Conservation (phyloP, 306 rosid genomes). For the Sicyos edulis region DNA sequence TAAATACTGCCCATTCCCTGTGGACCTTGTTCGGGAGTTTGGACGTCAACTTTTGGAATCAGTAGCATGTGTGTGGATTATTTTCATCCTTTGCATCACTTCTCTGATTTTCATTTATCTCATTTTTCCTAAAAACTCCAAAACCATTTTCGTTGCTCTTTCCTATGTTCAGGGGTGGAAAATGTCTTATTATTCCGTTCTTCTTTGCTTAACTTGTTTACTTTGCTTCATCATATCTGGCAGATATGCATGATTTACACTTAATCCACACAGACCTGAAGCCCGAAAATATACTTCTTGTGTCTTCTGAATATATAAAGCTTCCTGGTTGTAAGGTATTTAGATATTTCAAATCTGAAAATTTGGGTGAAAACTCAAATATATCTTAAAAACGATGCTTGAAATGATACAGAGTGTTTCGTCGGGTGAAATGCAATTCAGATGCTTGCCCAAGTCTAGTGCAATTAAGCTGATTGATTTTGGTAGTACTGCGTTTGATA, state of each 20-base stretch:
- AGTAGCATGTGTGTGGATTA: constrained; percentile 94
- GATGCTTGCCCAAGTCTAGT: constrained; percentile 99
- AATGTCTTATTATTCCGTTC: constrained; percentile 29
- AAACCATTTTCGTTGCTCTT: constrained; percentile 34
- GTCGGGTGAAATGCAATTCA: constrained; percentile 67
- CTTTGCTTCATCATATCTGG: constrained; percentile 40
- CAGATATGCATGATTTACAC: constrained; percentile 88
- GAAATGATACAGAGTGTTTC: constrained; percentile 79
- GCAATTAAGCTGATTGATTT: constrained; percentile 99
- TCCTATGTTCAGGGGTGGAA: constrained; percentile 34
- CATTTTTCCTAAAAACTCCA: constrained; percentile 31
- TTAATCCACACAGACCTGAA: constrained; percentile 93
- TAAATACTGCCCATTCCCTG: constrained; percentile 94
- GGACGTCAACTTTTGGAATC: constrained; percentile 99
- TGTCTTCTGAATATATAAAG: constrained; percentile 80
- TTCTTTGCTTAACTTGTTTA: constrained; percentile 28
- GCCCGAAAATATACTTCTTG: constrained; percentile 98
- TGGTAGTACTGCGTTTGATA: constrained; percentile 89
- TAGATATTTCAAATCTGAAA: constrained; percentile 30
- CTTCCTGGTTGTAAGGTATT: constrained; percentile 85
- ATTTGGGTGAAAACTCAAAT: constrained; percentile 31
- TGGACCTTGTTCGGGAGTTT: constrained; percentile 99
- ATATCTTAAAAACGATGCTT: constrained; percentile 37
- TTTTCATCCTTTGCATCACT: constrained; percentile 53
- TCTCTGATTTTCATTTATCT: constrained; percentile 33